These are phyloP conservation scores for Globisporangium polare DNA, from an alignment of 352 stramenopile genomes.

Conservation along the genomic window DNA sequence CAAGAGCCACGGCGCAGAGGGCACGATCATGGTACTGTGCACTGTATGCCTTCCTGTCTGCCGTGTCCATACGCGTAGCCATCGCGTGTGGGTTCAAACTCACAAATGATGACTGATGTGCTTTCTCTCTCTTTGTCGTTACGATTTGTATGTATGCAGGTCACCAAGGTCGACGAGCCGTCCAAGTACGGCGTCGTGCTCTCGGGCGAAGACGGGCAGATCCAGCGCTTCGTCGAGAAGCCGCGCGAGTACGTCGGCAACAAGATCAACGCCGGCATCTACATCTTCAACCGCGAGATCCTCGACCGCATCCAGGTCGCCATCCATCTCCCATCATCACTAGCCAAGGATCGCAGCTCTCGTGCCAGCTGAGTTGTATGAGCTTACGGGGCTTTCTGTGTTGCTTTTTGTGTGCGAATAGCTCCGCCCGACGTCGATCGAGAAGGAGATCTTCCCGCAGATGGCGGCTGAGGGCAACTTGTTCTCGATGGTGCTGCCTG, in stretches of 20 bases:
- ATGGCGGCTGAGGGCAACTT: constrained; percentile 87
- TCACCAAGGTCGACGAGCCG: constrained; percentile 83
- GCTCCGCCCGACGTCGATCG: constrained; percentile 86
- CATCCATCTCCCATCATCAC: not conserved
- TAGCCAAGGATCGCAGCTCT: too few relatives aligned
- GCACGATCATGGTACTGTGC: constrained; percentile 58
- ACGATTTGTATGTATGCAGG: constrained; percentile 8
- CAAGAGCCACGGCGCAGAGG: constrained; percentile 68
- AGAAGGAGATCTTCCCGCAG: constrained; percentile 89
- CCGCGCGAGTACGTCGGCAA: constrained; percentile 87
- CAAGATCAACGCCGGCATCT: constrained; percentile 90
- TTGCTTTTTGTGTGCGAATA: not conserved
- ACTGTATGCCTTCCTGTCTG: not conserved
- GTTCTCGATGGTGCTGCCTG: constrained; percentile 80
- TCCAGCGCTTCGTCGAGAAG: constrained; percentile 90
- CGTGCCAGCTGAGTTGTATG: too few relatives aligned
- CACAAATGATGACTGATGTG: too few relatives aligned
- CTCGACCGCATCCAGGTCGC: constrained; percentile 77
- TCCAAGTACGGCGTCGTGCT: constrained; percentile 90
- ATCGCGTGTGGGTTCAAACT: too few relatives aligned
- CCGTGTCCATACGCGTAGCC: not conserved
- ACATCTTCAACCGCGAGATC: constrained; percentile 87
- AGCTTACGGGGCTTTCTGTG: too few relatives aligned
- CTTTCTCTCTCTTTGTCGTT: too few relatives aligned
- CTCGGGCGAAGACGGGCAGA: constrained; percentile 68